phyloP scores from a whole-genome alignment of 768 basidiomycete genomes.

The Kwoniella mangroviensis region DNA sequence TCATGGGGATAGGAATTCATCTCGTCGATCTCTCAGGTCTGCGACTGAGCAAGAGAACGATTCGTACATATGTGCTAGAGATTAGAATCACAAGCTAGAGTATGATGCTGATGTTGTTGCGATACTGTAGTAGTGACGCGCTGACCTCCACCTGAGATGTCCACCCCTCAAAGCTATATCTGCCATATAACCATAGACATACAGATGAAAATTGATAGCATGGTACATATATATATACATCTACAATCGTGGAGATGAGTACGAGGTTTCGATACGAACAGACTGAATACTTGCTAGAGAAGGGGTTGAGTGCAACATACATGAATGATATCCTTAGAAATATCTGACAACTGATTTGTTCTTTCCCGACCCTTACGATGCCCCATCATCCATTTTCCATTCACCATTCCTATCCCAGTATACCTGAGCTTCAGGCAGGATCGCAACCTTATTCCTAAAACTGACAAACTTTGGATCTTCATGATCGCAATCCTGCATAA shows the following conservation, averaged over 20 bases:
- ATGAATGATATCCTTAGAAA: neutral
- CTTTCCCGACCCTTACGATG: neutral
- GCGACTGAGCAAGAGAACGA: too few species aligned
- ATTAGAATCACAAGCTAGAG: too few species aligned
- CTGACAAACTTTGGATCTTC: neutral
- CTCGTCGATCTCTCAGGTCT: neutral
- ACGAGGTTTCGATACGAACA: too few species aligned
- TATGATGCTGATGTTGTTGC: neutral
- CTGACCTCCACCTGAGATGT: slow-evolving; percentile 16
- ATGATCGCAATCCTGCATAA: neutral
- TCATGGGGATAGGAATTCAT: slow-evolving; percentile 93
- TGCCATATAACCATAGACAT: too few species aligned
- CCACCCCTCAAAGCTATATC: neutral
- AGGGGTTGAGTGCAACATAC: too few species aligned
- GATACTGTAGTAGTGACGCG: neutral
- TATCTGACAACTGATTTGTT: neutral
- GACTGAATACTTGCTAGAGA: too few species aligned
- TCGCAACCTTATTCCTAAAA: slow-evolving; percentile 3
- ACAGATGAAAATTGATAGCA: too few species aligned
- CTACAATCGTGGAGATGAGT: neutral
- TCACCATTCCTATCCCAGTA: slow-evolving; percentile 20
- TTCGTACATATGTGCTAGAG: too few species aligned
- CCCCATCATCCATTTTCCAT: neutral
- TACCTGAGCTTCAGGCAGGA: slow-evolving; percentile 9
- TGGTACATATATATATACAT: neutral